Base-by-base conservation (phyloP, 768 basidiomycete species). In the Trametes cubensis region DNA sequence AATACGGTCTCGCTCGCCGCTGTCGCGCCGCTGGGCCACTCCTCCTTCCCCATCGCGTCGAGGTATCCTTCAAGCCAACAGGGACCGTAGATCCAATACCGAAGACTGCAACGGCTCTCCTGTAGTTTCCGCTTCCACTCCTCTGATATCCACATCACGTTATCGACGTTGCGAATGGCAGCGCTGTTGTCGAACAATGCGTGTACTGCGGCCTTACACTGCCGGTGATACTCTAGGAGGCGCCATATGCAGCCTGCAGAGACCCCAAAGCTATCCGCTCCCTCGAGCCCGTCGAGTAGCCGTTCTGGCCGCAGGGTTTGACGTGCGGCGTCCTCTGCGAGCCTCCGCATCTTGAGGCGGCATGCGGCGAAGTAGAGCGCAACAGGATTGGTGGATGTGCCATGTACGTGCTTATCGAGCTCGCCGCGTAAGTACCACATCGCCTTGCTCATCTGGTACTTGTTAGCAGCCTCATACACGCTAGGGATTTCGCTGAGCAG, bases 361-460 rank as follows among this genome's bases (percentile, higher is more conserved):
- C 50, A 62, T 0, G 50, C 61, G n/a, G 50, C 46, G 38, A 57
- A 28, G 51, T 62, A 62, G 44, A 58, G 55, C 40, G 30, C 20
- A 7, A 52, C 18, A 18, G 25, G n/a, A n/a, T 62, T 50, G 6
- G 26, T 23, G 11, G 44, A 51, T 17, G 61, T 11, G 11, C 18
- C 15, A 20, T 21, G 8, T 13, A 17, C 45, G 1, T 21, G 21
- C 10, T 39, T 7, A 2, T 0, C 5, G 38, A 58, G 28, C 2
- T 34, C 38, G 0, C 25, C 17, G 1, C 38, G 42, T 10, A 26
- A 1, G n/a, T 44, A 13, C 18, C 11, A 6, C 42, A 42, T 4
- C 4, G 53, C 42, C 47, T 45, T 55, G 42, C n/a, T n/a, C 47
- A 65, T 58, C 15, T 53, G 20, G 45, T 65, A 61, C 30, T 58